A percentile compares a stretch with the other conserved stretches of the same genome.
phyloP scores from a whole-genome alignment of 83 land plant species.

The Diphasiastrum complanatum region DNA sequence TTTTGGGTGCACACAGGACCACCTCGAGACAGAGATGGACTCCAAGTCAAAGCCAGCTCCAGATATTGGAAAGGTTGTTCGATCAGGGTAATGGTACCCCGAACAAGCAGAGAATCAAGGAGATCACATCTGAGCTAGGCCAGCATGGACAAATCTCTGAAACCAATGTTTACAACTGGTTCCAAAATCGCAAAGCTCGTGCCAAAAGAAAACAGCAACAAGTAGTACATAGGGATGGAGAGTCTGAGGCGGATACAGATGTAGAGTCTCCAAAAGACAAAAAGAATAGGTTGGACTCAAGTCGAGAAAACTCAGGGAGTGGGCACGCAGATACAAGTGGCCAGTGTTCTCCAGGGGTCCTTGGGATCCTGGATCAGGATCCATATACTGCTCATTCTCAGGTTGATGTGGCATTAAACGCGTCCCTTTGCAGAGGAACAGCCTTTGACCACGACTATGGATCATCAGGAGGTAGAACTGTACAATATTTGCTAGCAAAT shows the following conservation, averaged over 20 bases:
- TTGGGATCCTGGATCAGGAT: too few relatives aligned
- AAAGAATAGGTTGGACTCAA: slow-evolving; percentile 11
- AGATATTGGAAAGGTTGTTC: slow-evolving; percentile 40
- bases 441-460: too few relatives aligned
- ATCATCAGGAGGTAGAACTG: too few relatives aligned
- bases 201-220: slow-evolving; percentile 41
- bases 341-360: too few relatives aligned
- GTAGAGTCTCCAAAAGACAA: slow-evolving; percentile 28
- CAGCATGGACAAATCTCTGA: slow-evolving; percentile 45
- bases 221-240: slow-evolving; percentile 24
- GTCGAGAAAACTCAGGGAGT: not conserved
- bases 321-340: slow-evolving; percentile 7
- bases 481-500: too few relatives aligned
- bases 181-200: slow-evolving; percentile 48
- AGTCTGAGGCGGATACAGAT: slow-evolving; percentile 28
- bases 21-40: slow-evolving; percentile 47
- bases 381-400: too few relatives aligned
- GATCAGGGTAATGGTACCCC: slow-evolving; percentile 44
- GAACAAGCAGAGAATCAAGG: slow-evolving; percentile 41
- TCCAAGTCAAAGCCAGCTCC: slow-evolving; percentile 44
- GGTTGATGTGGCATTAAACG: too few relatives aligned
- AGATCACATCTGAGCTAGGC: slow-evolving; percentile 40
- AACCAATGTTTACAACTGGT: slow-evolving; percentile 51
- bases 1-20: slow-evolving; percentile 21
- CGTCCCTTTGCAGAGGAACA: too few relatives aligned